phyloP scores from a whole-genome alignment of 441 rosid species.

The Gossypium aridum region DNA sequence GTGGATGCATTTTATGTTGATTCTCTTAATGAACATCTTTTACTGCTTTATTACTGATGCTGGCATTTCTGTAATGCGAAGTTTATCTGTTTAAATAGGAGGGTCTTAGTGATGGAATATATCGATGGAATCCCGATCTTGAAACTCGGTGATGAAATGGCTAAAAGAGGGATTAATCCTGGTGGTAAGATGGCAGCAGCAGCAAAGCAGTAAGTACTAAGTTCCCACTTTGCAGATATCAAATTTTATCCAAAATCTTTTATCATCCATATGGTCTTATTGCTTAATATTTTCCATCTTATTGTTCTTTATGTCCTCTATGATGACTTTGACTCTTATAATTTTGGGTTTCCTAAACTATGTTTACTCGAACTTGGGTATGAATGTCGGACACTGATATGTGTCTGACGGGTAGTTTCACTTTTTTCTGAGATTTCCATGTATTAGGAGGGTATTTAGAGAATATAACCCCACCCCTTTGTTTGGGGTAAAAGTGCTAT shows the following conservation, averaged over 20 bases:
- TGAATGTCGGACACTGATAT: not conserved
- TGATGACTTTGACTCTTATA: not conserved
- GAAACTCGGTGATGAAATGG: conserved; percentile 87
- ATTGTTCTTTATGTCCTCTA: not conserved
- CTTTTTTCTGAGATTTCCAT: not conserved
- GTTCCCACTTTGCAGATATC: not conserved
- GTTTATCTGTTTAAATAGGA: conserved; percentile 41
- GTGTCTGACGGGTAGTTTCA: not conserved
- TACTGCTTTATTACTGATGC: conserved; percentile 11
- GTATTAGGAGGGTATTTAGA: not conserved
- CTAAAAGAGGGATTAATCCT: conserved; percentile 89
- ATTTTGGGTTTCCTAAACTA: conserved; percentile 2
- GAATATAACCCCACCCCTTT: not conserved
- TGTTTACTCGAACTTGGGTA: not conserved
- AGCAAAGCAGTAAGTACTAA: conserved; percentile 61
- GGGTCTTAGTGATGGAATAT: conserved; percentile 82
- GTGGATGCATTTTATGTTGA: not conserved
- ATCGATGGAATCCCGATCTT: conserved; percentile 89
- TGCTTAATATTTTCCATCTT: not conserved
- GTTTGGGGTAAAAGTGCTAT: too few relatives aligned
- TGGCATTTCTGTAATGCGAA: conserved; percentile 4
- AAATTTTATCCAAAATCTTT: not conserved
- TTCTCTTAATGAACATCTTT: conserved; percentile 2
- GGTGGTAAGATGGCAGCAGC: conserved; percentile 76
- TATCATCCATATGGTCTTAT: not conserved